Percentiles rank a stretch among this genome's conserved stretches.
These are phyloP conservation scores for Medicago truncatula DNA, from an alignment of 306 rosid genomes.

Conservation along the genomic window MtrunA17r5.0-ANR NC_053044.1:15363501-15364000, in stretches of 20 bases:
- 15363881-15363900: neutral
- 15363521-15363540: conserved; percentile 94
- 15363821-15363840: too few species aligned
- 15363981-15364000: conserved; percentile 11
- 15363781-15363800: neutral
- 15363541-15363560: conserved; percentile 93
- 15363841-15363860: too few species aligned
- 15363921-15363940: neutral
- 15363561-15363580: conserved; percentile 70
- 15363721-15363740: neutral
- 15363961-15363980: neutral
- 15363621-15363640: conserved; percentile 87
- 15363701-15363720: neutral
- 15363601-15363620: conserved; percentile 93
- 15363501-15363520: conserved; percentile 75
- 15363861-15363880: neutral
- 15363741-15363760: neutral
- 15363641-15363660: conserved; percentile 98
- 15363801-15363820: too few species aligned
- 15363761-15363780: neutral
- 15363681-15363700: neutral
- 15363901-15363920: neutral
- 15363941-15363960: neutral
- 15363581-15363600: conserved; percentile 81
- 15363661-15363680: conserved; percentile 69